phyloP scores from a whole-genome alignment of 2,329 filamentous ascomycete species.

The Neoscytalidium dimidiatum region DNA sequence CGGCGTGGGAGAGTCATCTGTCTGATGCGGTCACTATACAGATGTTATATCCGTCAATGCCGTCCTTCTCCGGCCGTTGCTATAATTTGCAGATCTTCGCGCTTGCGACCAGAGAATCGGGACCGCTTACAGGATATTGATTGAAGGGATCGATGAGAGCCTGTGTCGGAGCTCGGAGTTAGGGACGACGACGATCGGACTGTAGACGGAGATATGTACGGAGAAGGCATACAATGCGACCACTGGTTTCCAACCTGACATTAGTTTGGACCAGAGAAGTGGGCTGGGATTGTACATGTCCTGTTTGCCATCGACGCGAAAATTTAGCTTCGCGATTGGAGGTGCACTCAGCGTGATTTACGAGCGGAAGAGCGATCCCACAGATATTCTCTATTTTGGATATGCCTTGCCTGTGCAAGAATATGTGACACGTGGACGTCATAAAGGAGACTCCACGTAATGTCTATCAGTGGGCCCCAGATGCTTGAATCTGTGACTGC shows the following conservation, averaged over 20 bases:
- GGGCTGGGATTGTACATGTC: not conserved
- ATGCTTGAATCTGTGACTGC: not conserved
- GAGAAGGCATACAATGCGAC: not conserved
- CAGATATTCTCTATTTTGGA: not conserved
- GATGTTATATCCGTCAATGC: not conserved
- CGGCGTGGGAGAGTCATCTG: not conserved
- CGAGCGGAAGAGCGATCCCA: too few species aligned
- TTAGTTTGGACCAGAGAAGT: not conserved
- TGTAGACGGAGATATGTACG: not conserved
- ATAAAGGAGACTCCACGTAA: too few species aligned
- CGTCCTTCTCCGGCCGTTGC: not conserved
- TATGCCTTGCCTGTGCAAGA: too few species aligned
- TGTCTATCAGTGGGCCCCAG: too few species aligned
- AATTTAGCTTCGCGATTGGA: not conserved
- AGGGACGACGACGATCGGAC: not conserved
- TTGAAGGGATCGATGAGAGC: not conserved
- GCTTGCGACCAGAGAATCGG: not conserved
- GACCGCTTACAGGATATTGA: too few species aligned
- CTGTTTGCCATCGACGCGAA: not conserved
- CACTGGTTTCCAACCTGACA: not conserved
- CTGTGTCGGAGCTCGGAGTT: not conserved
- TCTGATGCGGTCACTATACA: not conserved
- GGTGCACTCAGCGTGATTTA: too few species aligned
- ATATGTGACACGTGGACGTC: too few species aligned
- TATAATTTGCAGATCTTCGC: not conserved